Percentiles rank a stretch among this genome's conserved stretches.
Evolutionary conservation across 805 yeast genomes (phyloP).

Genomic region (Lachancea kluyveri): DNA sequence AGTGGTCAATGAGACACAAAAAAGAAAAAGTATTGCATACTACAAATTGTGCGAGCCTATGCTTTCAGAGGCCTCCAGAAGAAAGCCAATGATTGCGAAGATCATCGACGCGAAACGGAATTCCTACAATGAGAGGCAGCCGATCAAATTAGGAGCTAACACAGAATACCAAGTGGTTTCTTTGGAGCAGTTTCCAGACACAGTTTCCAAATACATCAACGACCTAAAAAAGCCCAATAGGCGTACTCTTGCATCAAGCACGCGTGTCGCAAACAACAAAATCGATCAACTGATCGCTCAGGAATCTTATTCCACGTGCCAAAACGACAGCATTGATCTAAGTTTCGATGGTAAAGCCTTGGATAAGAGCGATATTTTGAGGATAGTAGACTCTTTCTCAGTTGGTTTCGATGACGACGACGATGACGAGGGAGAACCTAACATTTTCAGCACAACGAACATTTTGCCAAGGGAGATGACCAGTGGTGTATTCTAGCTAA

Average conservation of each 20-base stretch:
- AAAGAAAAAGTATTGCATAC: background rate
- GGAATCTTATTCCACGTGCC: conserved; percentile 3
- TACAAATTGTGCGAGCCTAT: conserved; percentile 4
- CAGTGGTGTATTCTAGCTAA: conserved; percentile 7
- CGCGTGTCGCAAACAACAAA: conserved; percentile 2
- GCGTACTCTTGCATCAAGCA: conserved; percentile 1
- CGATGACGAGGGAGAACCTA: conserved; percentile 6
- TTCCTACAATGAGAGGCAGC: conserved; percentile 10
- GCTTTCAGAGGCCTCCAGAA: too few relatives aligned
- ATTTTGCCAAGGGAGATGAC: conserved; percentile 15
- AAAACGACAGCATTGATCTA: conserved; percentile 34
- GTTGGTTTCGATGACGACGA: conserved; percentile 32
- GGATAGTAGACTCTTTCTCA: conserved; percentile 35
- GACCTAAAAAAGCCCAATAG: conserved; percentile 1
- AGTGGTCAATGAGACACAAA: background rate
- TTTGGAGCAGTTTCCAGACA: conserved; percentile 7
- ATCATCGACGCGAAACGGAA: conserved; percentile 9
- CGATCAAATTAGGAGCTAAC: conserved; percentile 12
- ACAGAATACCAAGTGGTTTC: conserved; percentile 3
- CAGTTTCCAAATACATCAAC: conserved; percentile 1
- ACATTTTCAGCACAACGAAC: conserved; percentile 8
- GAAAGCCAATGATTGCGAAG: too few relatives aligned
- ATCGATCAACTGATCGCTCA: conserved; percentile 5
- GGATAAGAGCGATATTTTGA: conserved; percentile 37
- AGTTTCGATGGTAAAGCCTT: conserved; percentile 43